Percentiles rank a stretch among this genome's conserved stretches.
Evolutionary conservation across 257 asterid genomes (phyloP).

Genomic region (Gentiana macrophylla): DNA sequence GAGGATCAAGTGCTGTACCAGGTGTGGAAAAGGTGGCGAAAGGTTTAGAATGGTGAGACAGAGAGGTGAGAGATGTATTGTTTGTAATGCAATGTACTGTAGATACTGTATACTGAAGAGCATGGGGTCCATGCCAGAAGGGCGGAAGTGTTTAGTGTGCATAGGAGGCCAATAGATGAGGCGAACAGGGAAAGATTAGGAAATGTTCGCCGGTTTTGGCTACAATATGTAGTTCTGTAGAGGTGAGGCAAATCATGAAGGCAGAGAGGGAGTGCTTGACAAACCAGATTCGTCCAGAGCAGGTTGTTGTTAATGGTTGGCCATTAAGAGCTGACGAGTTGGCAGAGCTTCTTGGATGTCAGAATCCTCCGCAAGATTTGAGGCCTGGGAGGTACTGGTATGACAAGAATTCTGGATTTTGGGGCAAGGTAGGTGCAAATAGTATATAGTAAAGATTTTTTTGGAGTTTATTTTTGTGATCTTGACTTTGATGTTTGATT

Average conservation of each 20-base stretch:
- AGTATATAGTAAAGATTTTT: background rate
- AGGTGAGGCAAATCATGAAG: constrained; percentile 35
- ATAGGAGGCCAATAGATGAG: constrained; percentile 46
- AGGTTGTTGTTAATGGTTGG: constrained; percentile 47
- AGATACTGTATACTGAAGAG: constrained; percentile 47
- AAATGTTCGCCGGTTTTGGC: constrained; percentile 31
- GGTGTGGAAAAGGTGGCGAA: constrained; percentile 38
- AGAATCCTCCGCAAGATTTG: constrained; percentile 38
- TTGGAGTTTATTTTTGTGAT: background rate
- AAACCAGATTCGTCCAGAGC: constrained; percentile 55
- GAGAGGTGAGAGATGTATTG: constrained; percentile 38
- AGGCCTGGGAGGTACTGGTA: constrained; percentile 70
- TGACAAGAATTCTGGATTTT: constrained; percentile 67
- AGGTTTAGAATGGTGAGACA: constrained; percentile 5
- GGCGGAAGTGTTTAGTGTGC: constrained; percentile 67
- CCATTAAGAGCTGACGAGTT: constrained; percentile 45
- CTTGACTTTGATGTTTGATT: constrained; percentile 1
- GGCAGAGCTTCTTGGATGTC: constrained; percentile 40
- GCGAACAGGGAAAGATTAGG: constrained; percentile 35
- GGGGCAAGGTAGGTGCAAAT: constrained; percentile 57
- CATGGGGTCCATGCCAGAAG: constrained; percentile 89
- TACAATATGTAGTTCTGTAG: constrained; percentile 30
- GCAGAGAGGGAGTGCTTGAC: constrained; percentile 52
- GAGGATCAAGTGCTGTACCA: constrained; percentile 23
- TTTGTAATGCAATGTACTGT: constrained; percentile 63